These are phyloP conservation scores for Lodderomyces margitis DNA, from an alignment of 1,139 yeast species.

Conservation along the genomic window DNA sequence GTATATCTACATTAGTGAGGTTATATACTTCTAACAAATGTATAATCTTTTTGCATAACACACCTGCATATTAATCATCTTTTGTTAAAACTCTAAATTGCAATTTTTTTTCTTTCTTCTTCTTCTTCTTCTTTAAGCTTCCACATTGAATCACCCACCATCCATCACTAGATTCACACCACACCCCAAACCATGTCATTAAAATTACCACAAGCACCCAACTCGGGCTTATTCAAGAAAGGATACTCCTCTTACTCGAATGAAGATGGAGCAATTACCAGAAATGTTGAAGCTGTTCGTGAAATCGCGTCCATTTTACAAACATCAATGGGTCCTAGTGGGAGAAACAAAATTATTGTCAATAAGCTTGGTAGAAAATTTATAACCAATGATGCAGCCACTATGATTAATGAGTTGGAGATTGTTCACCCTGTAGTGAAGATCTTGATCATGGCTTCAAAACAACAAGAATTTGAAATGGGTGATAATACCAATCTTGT, in stretches of 20 bases:
- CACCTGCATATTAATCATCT: constrained; percentile 4
- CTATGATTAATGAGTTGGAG: constrained; percentile 89
- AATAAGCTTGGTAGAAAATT: constrained; percentile 78
- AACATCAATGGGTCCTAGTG: constrained; percentile 97
- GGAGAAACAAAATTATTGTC: constrained; percentile 92
- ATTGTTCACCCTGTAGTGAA: constrained; percentile 98
- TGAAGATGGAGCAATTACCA: constrained; percentile 91
- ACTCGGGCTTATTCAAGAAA: constrained; percentile 89
- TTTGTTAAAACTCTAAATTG: neutral
- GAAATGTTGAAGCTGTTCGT: constrained; percentile 92
- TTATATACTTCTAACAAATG: no score
- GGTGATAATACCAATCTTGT: constrained; percentile 51
- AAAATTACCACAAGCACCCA: constrained; percentile 90
- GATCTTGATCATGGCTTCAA: constrained; percentile 91
- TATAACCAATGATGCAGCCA: constrained; percentile 95
- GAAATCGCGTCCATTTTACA: constrained; percentile 89
- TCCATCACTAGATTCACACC: neutral
- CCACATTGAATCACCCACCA: neutral
- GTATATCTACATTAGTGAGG: no score
- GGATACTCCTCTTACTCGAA: constrained; percentile 89
- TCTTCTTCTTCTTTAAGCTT: constrained; percentile 4
- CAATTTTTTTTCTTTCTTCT: constrained; percentile 5
- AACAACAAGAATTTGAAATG: constrained; percentile 90
- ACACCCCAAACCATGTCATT: constrained; percentile 59
- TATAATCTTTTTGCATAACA: no score